These are phyloP conservation scores for Xylaria sp. DNA, from an alignment of 495 filamentous ascomycete species.

Conservation along the genomic window DNA sequence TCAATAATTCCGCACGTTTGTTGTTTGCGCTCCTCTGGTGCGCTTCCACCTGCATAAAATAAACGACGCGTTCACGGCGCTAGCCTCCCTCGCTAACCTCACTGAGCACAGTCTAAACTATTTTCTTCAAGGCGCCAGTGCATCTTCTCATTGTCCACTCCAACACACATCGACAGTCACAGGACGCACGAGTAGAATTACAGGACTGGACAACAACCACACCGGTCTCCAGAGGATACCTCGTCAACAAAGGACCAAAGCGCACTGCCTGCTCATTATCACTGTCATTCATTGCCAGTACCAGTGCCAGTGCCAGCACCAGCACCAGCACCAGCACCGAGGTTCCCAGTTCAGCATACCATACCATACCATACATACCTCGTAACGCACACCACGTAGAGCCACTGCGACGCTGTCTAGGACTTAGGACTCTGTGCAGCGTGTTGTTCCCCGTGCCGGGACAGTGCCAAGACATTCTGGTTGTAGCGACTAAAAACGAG, in stretches of 20 bases:
- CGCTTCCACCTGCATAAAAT: conserved; percentile 23
- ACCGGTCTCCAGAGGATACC: conserved; percentile 2
- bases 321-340: neutral
- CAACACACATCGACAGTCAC: neutral
- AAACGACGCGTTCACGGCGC: conserved; percentile 23
- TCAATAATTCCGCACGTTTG: neutral
- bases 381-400: neutral
- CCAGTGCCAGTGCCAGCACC: too few species aligned
- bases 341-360: neutral
- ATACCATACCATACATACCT: too few species aligned
- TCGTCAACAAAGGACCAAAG: neutral
- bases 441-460: conserved; percentile 4
- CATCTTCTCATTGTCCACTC: neutral
- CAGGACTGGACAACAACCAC: conserved; percentile 11
- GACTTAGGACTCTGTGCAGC: neutral
- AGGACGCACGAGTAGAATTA: conserved; percentile 12
- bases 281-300: too few species aligned
- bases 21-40: conserved; percentile 25
- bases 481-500: conserved; percentile 27
- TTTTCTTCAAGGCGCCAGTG: conserved; percentile 31
- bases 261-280: neutral
- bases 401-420: conserved; percentile 17
- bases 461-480: conserved; percentile 20
- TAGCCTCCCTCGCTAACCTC: conserved; percentile 29
- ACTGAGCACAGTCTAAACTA: conserved; percentile 30